Base-by-base conservation (phyloP, 202 grass and related monocot species). In the Dendrocalamus latiflorus region DNA sequence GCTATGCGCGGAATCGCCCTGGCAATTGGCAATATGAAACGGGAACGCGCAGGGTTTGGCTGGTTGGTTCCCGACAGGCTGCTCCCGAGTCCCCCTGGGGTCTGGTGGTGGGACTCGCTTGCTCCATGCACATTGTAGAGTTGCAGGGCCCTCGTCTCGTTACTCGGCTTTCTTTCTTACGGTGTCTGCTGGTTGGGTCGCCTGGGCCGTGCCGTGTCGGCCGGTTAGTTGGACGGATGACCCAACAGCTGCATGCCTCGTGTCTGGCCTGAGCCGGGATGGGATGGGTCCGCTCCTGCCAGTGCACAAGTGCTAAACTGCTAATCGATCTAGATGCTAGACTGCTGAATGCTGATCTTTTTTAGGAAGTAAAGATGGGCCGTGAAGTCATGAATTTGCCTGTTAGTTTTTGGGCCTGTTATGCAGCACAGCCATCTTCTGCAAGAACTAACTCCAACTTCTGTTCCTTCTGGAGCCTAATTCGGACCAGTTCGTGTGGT, bases 21-120 rank as follows among this genome's bases (percentile, higher is more conserved):
- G 67, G 71, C 74, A 38, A 18, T 47, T 47, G 80, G 28, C 34
- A 67, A 77, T 65, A 85, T 72, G 65, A 65, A 81, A 81, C 18
- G 8, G 28, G 26, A 11, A 28, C 20, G 70, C 55, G 77, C 83
- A 74, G 73, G 18, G 67, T 17, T 63, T 86, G 79, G 61, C 79
- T 14, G 88, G 73, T 28, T 45, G 68, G 61, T 74, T 70, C 79
- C 74, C 88, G 79, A 83, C 84, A 86, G 39, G 83, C 36, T 74
- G 88, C 74, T 74, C 81, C 54, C n/a, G n/a, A n/a, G n/a, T n/a
- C n/a, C n/a, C n/a, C n/a, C n/a, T n/a, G 30, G 37, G 39, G 16
- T 37, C 6, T 3, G 51, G 39, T 25, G 24, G 86, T 74, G 50
- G 64, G 64, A 20, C n/a, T n/a, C n/a, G n/a, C n/a, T n/a, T n/a